These are phyloP conservation scores for Lasiodiplodia sp. DNA, from an alignment of 2,329 filamentous ascomycete genomes.

Conservation along the genomic window DNA sequence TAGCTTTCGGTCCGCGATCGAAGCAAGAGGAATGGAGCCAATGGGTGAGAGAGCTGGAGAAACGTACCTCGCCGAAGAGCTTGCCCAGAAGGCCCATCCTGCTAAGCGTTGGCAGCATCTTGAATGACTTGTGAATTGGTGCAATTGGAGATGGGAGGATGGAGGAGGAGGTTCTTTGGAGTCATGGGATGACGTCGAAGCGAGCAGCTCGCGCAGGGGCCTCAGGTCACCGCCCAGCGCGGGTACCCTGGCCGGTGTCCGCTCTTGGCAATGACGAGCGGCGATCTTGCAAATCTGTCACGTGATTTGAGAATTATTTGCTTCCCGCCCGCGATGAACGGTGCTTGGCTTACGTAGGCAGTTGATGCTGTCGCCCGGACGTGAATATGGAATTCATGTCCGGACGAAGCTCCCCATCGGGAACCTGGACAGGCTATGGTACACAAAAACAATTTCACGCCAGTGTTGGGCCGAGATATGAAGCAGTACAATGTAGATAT, in stretches of 20 bases:
- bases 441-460: no score
- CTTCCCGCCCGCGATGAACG: neutral
- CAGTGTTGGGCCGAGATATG: no score
- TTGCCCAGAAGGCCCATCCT: slow-evolving; percentile 20
- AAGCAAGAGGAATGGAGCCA: neutral
- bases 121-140: neutral
- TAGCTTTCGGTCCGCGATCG: neutral
- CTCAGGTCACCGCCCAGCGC: neutral
- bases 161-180: neutral
- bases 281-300: slow-evolving; percentile 1
- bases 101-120: slow-evolving; percentile 27
- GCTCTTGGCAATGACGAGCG: neutral
- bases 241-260: neutral
- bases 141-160: slow-evolving; percentile 2
- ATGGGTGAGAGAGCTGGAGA: slow-evolving; percentile 2
- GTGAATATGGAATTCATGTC: no score
- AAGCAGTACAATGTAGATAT: neutral
- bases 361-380: neutral
- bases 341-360: neutral
- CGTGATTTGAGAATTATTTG: neutral
- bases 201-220: slow-evolving; percentile 26
- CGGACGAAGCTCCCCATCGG: no score
- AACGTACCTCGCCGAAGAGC: slow-evolving; percentile 31
- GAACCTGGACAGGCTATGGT: no score
- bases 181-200: slow-evolving; percentile 29